Base-by-base conservation (phyloP, 164 flowering plant species). In the Chimonanthus salicifolius region DNA sequence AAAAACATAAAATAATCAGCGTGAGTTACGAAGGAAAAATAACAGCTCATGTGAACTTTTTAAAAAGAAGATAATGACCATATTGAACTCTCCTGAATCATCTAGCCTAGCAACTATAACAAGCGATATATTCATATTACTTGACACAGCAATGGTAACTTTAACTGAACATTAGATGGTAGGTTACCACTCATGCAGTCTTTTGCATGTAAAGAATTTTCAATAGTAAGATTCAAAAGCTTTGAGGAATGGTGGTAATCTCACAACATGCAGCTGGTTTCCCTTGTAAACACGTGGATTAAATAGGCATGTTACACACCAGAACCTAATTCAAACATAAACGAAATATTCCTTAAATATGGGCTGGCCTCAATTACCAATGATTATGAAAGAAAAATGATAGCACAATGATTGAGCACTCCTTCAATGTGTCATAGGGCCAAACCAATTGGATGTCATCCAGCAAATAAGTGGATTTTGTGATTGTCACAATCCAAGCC, bases 21-120 rank as follows among this genome's bases (percentile, higher is more conserved):
- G 46, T 33, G 20, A 3, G 48, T 44, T 13, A 45, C 18, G 48
- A 66, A 66, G 47, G n/a, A 15, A 66, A 66, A 13, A 63, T 21
- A 58, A 58, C 60, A 54, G 16, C 13, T 63, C 44, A 10, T 63
- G 33, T 43, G 7, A 71, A 58, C 60, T 47, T 47, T 44, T 58
- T 62, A 62, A 74, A 44, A 58, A 47, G 13, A 11, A 33, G 45
- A 64, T 70, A 51, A 70, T 54, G 48, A 43, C n/a, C 63, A 4
- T 73, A 10, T 15, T 44, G 66, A 73, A 15, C 44, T 67, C 50
- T 63, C 58, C 47, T 64, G 70, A 62, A 58, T 21, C 66, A 66
- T 74, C 67, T 48, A 49, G 43, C n/a, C 62, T 43, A 69, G 51
- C 21, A 49, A 4, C 49, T n/a, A 13, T 16, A 49, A 9, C 3